Conservation (phyloP, 768 basidiomycete genomes). For the Rhizopogon salebrosus region DNA sequence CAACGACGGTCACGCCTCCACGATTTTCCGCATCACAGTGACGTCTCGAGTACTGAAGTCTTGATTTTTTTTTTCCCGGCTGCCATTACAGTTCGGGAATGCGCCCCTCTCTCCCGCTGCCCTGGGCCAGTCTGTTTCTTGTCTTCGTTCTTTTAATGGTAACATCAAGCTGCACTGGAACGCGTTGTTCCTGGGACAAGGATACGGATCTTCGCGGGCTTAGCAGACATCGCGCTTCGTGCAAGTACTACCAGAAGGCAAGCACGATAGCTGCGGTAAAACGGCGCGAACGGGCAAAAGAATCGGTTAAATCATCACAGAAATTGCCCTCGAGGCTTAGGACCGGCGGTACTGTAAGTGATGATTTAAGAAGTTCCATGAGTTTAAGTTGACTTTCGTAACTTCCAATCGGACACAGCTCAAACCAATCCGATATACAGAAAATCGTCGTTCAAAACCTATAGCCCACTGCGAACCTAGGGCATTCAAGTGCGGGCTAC, state of each 20-base stretch:
- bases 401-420: background rate
- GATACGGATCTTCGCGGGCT: background rate
- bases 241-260: background rate
- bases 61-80: too few species aligned
- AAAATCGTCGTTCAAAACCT: background rate
- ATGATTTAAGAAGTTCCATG: too few species aligned
- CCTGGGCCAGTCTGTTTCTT: background rate
- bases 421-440: background rate
- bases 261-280: background rate
- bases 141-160: background rate
- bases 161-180: background rate
- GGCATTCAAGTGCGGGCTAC: background rate
- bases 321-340: too few species aligned
- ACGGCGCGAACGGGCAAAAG: background rate
- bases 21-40: too few species aligned
- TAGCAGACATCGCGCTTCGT: background rate
- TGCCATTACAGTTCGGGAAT: too few species aligned
- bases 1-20: too few species aligned
- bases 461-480: background rate
- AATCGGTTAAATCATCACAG: background rate
- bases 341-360: background rate
- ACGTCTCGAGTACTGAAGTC: too few species aligned
- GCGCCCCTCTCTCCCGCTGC: background rate
- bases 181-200: background rate
- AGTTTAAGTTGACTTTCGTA: background rate